Base-by-base conservation (phyloP, 2,329 filamentous ascomycete genomes). In the Fusarium graminum region DNA sequence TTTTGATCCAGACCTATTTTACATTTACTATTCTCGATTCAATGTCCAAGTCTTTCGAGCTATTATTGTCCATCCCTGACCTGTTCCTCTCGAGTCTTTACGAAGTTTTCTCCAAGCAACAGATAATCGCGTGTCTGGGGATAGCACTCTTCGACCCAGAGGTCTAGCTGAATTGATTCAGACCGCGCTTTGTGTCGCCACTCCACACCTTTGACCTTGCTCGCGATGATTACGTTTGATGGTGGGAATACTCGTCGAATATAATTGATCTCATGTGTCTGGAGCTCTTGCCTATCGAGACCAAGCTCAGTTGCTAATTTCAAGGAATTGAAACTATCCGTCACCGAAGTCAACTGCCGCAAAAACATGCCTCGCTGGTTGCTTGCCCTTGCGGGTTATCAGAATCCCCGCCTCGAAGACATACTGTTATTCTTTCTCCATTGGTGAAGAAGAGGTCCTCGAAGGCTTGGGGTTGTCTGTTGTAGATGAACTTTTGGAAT, bases 281-380 rank as follows among this genome's bases (percentile, higher is more conserved):
- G n/a, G n/a, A n/a, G n/a, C n/a, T n/a, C n/a, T n/a, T n/a, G n/a
- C n/a, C n/a, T n/a, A n/a, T n/a, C n/a, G n/a, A n/a, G n/a, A n/a
- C 3, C 9, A 2, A 61, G 10, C 0, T 39, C 3, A 1, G 1
- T 3, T 1, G n/a, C 56, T n/a, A 13, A 26, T 17, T 9, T 25
- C 1, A 55, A 8, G 2, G 49, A 49, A 0, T 54, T 61, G 6
- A 39, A 62, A n/a, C 54, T 61, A 2, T 28, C 7, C 1, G 3
- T 14, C 2, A 17, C 6, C 1, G 0, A 6, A 1, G 30, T 19
- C 5, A 11, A n/a, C 16, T 1, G 30, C 30, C 3, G 0, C 8
- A 4, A 1, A 38, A 2, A 3, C 6, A 0, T 4, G 12, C 0
- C 1, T 12, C 3, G 1, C 7, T 7, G 12, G 11, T 14, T 13